Evolutionary conservation across 176 grass and related monocot genomes (phyloP).

Genomic region (Carex cristatella): DNA sequence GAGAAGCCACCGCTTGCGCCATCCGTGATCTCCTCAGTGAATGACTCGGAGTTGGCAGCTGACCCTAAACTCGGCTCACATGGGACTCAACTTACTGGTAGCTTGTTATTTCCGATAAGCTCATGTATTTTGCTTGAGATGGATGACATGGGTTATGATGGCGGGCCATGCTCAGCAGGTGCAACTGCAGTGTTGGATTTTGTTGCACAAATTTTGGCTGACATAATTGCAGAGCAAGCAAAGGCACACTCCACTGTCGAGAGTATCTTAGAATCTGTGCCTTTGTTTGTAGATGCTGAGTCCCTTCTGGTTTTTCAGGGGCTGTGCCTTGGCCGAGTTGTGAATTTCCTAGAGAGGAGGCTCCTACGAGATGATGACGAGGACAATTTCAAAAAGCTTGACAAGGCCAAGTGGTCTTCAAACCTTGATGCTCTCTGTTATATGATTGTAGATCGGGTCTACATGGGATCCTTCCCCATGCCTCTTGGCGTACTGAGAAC

Average conservation of each 20-base stretch:
- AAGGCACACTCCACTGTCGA: slow-evolving; percentile 89
- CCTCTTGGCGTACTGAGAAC: slow-evolving; percentile 78
- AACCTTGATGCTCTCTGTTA: slow-evolving; percentile 96
- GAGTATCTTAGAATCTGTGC: slow-evolving; percentile 72
- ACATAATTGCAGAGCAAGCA: slow-evolving; percentile 75
- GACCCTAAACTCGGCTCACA: slow-evolving; percentile 58
- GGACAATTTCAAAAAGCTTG: slow-evolving; percentile 73
- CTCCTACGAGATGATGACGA: slow-evolving; percentile 94
- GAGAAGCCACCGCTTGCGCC: slow-evolving; percentile 54
- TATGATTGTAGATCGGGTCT: slow-evolving; percentile 91
- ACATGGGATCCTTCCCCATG: slow-evolving; percentile 90
- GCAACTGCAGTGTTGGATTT: slow-evolving; percentile 98
- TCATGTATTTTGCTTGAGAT: slow-evolving; percentile 80
- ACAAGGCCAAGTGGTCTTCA: slow-evolving; percentile 83
- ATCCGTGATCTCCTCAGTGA: slow-evolving; percentile 75
- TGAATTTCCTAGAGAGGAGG: slow-evolving; percentile 96
- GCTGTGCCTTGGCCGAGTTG: slow-evolving; percentile 92
- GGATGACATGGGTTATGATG: slow-evolving; percentile 94
- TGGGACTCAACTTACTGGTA: slow-evolving; percentile 43
- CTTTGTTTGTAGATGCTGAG: slow-evolving; percentile 83
- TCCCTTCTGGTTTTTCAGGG: slow-evolving; percentile 91
- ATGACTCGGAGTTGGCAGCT: slow-evolving; percentile 56
- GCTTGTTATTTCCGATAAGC: slow-evolving; percentile 65
- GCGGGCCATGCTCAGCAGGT: slow-evolving; percentile 91
- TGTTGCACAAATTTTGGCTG: slow-evolving; percentile 89